Percentiles rank a stretch among this genome's conserved stretches.
Conservation (phyloP, 73 alveolate species). For the Paramecium pentaurelia region DNA sequence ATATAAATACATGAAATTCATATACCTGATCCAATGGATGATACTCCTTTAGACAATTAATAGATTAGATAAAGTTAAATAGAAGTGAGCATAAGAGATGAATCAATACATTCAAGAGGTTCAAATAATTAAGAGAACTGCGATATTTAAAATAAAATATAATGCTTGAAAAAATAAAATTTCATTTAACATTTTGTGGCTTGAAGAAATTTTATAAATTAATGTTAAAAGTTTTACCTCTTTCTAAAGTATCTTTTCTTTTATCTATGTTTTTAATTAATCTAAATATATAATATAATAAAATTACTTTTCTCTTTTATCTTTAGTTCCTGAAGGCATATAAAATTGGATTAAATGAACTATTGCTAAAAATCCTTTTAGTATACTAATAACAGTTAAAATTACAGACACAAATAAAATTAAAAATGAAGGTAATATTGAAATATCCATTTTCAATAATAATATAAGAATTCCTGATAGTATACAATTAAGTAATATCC, state of each 20-base stretch:
- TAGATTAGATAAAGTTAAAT: neutral
- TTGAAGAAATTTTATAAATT: neutral
- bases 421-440: neutral
- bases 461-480: neutral
- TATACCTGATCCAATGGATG: neutral
- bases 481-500: neutral
- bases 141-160: neutral
- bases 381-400: neutral
- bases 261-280: neutral
- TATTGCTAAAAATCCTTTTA: neutral
- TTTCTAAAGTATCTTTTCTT: neutral
- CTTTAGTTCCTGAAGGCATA: neutral
- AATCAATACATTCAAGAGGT: neutral
- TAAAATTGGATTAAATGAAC: neutral
- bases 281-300: neutral
- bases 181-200: neutral
- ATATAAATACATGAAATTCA: neutral
- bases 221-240: neutral
- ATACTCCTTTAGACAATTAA: neutral
- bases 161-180: neutral
- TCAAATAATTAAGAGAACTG: neutral
- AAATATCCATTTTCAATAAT: neutral
- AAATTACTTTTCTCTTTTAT: neutral
- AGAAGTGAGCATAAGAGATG: neutral
- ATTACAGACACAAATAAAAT: neutral